Percentiles rank a stretch among this genome's conserved stretches.
phyloP scores from a whole-genome alignment of 192 early-diverging fungal species.

The Backusella parvicylindrica region DNA sequence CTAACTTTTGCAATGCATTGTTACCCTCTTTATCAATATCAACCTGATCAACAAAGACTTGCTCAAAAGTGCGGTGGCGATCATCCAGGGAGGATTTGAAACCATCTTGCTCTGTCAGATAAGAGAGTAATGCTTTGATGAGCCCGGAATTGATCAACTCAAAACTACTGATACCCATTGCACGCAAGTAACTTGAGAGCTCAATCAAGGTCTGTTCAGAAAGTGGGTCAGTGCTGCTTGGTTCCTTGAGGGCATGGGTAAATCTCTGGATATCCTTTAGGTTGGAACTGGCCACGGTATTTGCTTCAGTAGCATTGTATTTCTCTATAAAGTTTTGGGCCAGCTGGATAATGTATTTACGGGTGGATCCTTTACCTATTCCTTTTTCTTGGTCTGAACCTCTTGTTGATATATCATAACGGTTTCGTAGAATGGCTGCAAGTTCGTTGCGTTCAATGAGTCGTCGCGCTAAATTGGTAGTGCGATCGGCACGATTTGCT shows the following conservation, averaged over 20 bases:
- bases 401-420: background rate
- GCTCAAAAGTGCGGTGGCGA: constrained; percentile 43
- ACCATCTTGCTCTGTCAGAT: constrained; percentile 31
- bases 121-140: constrained; percentile 54
- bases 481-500: background rate
- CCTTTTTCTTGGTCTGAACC: constrained; percentile 29
- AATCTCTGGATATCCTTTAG: constrained; percentile 2
- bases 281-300: constrained; percentile 7
- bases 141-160: constrained; percentile 79
- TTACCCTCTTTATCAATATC: constrained; percentile 30
- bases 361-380: constrained; percentile 38
- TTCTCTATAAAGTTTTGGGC: constrained; percentile 21
- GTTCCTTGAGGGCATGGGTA: background rate
- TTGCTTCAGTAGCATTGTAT: background rate
- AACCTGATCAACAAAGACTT: constrained; percentile 52
- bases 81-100: background rate
- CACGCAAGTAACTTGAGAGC: constrained; percentile 22
- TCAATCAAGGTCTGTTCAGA: constrained; percentile 17
- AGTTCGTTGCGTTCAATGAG: constrained; percentile 8
- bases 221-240: background rate
- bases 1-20: constrained; percentile 49
- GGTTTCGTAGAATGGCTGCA: constrained; percentile 1
- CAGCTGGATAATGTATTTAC: constrained; percentile 39
- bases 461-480: background rate
- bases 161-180: constrained; percentile 66